Base-by-base conservation (phyloP, 2,329 filamentous ascomycete species). In the Cytospora piceicola region DNA sequence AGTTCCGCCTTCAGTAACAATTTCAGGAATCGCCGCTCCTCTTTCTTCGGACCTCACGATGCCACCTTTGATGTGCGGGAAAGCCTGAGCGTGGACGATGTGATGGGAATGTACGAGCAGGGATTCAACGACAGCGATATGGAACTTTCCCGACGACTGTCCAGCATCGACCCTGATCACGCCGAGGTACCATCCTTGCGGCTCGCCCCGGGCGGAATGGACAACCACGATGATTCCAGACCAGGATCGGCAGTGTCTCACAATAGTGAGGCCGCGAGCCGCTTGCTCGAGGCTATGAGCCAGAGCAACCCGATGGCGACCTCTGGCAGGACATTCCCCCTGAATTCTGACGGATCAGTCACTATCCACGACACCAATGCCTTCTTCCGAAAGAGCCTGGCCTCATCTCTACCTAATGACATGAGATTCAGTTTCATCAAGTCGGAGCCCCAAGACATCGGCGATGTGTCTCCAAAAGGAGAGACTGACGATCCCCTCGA, bases 41-140 rank as follows among this genome's bases (percentile, higher is more conserved):
- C 66, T 59, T 67, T 67, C 66, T 67, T 67, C 59, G 66, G 66
- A 52, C 66, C 66, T 8, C 66, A 66, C 34, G 42, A 54, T 51
- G 63, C 66, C 24, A 63, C 58, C 59, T 32, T 63, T 15, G 66
- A 67, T 24, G 58, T 67, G 24, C 66, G 66, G 42, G 86, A 88
- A 69, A 85, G 84, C 51, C 81, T 85, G 63, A 88, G 85, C 71
- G 79, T 90, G 36, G 86, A 89, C 70, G 87, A 90, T 79, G 84
- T 93, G 63, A 89, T 92, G 77, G 88, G 85, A 73, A 88, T 89
- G 80, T 90, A 90, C 74, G 87, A 88, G 73, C 81, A 83, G 69
- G 87, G 86, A 15, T 90, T 90, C 71, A 80, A 78, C 63, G 83
- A 84, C 72, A 81, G 81, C 8, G 79, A 78, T 5, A 74, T 78